phyloP scores from a whole-genome alignment of 108 stramenopile genomes.

The Pseudonitzschia delicatissima region DNA sequence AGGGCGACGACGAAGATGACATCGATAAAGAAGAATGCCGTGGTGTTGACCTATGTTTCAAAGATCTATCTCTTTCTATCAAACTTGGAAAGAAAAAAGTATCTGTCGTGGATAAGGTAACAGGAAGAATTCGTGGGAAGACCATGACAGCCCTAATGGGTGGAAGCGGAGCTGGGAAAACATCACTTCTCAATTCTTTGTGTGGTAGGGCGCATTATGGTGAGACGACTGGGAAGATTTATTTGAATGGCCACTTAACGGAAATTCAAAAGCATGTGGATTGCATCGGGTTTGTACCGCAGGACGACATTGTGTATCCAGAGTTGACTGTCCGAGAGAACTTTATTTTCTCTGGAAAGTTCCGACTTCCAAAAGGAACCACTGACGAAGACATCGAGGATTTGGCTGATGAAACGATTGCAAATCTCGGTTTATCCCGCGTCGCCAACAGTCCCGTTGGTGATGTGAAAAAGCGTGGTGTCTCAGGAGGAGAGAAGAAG shows the following conservation, averaged over 20 bases:
- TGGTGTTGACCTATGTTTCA: constrained; percentile 45
- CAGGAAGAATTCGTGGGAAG: constrained; percentile 38
- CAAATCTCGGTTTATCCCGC: constrained; percentile 54
- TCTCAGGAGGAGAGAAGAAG: constrained; percentile 63
- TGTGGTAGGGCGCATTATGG: constrained; percentile 66
- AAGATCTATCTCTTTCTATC: constrained; percentile 38
- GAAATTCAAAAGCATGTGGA: constrained; percentile 24
- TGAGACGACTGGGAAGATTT: constrained; percentile 46
- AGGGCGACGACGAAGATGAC: neutral
- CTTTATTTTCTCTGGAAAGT: constrained; percentile 44
- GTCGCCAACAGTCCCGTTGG: constrained; percentile 66
- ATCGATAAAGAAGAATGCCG: neutral
- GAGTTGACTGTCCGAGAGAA: constrained; percentile 69
- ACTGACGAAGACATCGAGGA: constrained; percentile 41
- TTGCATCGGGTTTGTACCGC: constrained; percentile 59
- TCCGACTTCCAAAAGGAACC: constrained; percentile 40
- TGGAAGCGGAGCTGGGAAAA: constrained; percentile 23
- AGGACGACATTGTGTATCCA: constrained; percentile 61
- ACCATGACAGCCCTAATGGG: constrained; percentile 53
- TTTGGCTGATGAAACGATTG: constrained; percentile 52
- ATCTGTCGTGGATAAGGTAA: constrained; percentile 43
- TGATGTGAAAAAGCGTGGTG: constrained; percentile 50
- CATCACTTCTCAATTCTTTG: constrained; percentile 59
- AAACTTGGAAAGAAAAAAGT: constrained; percentile 32
- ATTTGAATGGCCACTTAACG: constrained; percentile 56